Conservation (phyloP, 768 basidiomycete genomes). For the Tephrocybe sp. region DNA sequence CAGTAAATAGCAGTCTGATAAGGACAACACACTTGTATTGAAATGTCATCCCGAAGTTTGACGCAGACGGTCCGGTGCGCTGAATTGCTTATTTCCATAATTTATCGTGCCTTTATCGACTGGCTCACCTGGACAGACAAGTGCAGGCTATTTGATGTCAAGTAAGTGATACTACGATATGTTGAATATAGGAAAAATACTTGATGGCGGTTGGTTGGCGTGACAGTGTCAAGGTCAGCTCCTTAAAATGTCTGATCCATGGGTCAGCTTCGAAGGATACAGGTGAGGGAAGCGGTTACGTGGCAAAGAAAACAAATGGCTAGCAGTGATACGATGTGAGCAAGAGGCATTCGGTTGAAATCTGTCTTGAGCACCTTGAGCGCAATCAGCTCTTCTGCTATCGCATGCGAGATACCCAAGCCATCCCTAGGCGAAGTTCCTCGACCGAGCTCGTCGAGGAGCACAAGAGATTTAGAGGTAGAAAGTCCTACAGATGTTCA, state of each 20-base stretch:
- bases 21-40: slow-evolving; percentile 62
- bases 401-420: slow-evolving; percentile 79
- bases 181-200: slow-evolving; percentile 32
- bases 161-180: background rate
- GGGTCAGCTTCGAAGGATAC: background rate
- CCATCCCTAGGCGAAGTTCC: slow-evolving; percentile 87
- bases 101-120: background rate
- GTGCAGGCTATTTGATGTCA: slow-evolving; percentile 57
- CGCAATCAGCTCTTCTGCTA: slow-evolving; percentile 73
- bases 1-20: background rate
- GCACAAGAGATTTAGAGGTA: slow-evolving; percentile 63
- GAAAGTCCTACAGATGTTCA: slow-evolving; percentile 53
- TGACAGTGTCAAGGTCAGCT: slow-evolving; percentile 74
- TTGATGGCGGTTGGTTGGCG: slow-evolving; percentile 77
- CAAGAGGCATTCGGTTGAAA: background rate
- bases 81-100: slow-evolving; percentile 21
- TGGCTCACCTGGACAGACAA: slow-evolving; percentile 67
- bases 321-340: slow-evolving; percentile 23
- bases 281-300: slow-evolving; percentile 40
- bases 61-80: slow-evolving; percentile 50
- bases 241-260: slow-evolving; percentile 65
- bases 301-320: slow-evolving; percentile 90
- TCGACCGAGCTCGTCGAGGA: slow-evolving; percentile 92
- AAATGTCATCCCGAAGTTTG: slow-evolving; percentile 68
- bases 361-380: slow-evolving; percentile 50